Percentiles rank a stretch among this genome's conserved stretches.
Evolutionary conservation across 2,329 filamentous ascomycete genomes (phyloP).

Genomic region (Sporothrix curviconia): DNA sequence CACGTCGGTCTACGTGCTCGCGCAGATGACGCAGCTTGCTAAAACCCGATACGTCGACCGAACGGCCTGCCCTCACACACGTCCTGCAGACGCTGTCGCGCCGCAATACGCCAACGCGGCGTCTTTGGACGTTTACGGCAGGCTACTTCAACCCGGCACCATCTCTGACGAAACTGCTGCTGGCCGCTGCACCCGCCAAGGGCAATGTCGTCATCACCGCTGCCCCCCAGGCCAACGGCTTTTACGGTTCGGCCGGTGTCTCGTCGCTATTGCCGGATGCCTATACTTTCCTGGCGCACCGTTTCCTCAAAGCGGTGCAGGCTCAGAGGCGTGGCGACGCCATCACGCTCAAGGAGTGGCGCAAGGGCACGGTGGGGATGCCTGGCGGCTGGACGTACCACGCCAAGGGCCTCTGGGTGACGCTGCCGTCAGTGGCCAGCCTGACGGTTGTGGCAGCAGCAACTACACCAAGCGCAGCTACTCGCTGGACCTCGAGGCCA

Average conservation of each 20-base stretch:
- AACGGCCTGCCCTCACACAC: conserved; percentile 72
- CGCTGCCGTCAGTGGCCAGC: conserved; percentile 52
- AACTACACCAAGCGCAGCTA: conserved; percentile 97
- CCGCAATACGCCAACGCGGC: conserved; percentile 61
- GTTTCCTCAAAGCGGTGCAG: conserved; percentile 62
- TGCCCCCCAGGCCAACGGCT: conserved; percentile 89
- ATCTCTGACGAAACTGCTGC: conserved; percentile 69
- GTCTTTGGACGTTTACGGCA: conserved; percentile 91
- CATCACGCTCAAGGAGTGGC: conserved; percentile 82
- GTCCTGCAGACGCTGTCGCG: conserved; percentile 63
- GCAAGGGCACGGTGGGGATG: conserved; percentile 69
- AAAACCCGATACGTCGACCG: conserved; percentile 73
- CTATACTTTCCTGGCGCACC: conserved; percentile 80
- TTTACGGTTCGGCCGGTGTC: conserved; percentile 80
- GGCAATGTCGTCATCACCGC: conserved; percentile 84
- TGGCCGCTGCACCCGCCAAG: conserved; percentile 58
- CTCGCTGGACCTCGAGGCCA: conserved; percentile 82
- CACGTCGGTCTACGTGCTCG: conserved; percentile 77
- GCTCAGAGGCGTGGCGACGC: conserved; percentile 41
- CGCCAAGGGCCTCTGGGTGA: conserved; percentile 91
- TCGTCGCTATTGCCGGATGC: conserved; percentile 86
- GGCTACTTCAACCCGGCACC: conserved; percentile 98
- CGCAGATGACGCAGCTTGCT: conserved; percentile 85
- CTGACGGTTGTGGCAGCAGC: conserved; percentile 79
- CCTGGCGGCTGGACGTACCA: conserved; percentile 94